phyloP scores from a whole-genome alignment of 2,329 filamentous ascomycete genomes.

The Dryadomyces quercivorus region DNA sequence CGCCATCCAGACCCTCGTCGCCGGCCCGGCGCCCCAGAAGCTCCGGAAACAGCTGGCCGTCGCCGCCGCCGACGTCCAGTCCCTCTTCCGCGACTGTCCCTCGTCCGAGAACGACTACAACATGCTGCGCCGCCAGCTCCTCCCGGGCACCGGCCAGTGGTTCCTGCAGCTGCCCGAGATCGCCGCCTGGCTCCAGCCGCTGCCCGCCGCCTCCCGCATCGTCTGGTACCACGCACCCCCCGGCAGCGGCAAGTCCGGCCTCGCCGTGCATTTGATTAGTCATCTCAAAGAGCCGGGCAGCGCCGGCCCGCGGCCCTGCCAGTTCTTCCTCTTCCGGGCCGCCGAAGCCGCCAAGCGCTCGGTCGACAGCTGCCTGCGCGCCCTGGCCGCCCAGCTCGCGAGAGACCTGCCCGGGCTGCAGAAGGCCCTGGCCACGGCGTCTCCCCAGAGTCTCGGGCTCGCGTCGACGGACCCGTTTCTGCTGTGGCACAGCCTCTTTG shows the following conservation, averaged over 20 bases:
- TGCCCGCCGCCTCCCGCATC: not conserved
- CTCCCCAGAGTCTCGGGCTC: not conserved
- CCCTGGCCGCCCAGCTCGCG: constrained; percentile 2
- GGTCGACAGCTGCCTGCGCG: not conserved
- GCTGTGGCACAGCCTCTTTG: not conserved
- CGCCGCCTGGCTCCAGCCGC: not conserved
- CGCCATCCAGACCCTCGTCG: not conserved
- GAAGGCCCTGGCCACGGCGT: not conserved
- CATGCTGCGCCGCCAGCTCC: not conserved
- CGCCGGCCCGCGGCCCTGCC: not conserved
- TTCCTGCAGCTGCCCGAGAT: not conserved
- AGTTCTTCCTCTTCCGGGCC: constrained; percentile 1
- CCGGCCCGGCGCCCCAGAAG: no score
- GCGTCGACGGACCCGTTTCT: not conserved
- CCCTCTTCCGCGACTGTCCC: not conserved
- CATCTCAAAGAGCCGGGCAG: not conserved
- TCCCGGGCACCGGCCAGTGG: constrained; percentile 3
- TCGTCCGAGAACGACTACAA: constrained; percentile 1
- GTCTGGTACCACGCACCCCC: constrained; percentile 1
- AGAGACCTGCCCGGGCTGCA: not conserved
- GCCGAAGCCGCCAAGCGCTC: not conserved
- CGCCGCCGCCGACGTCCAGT: not conserved
- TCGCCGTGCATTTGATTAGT: not conserved
- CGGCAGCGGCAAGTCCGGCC: constrained; percentile 2
- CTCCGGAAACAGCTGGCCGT: no score